These are phyloP conservation scores for Plenodomus lindquistii DNA, from an alignment of 2,329 filamentous ascomycete species.

Conservation along the genomic window DNA sequence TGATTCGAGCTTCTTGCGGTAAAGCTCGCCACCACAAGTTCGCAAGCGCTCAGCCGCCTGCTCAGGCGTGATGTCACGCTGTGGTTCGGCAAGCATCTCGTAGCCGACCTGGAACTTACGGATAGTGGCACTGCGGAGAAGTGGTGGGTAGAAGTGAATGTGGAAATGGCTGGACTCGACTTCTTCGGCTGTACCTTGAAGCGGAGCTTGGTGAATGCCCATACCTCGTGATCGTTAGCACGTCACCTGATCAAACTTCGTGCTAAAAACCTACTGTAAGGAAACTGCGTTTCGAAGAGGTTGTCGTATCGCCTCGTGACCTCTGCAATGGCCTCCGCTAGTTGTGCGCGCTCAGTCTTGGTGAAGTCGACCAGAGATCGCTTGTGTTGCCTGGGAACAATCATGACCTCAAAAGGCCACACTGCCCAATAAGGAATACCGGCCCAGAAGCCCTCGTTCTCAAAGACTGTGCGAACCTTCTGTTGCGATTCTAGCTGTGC, in stretches of 20 bases:
- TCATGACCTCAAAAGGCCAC: constrained; percentile 96
- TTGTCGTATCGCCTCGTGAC: constrained; percentile 94
- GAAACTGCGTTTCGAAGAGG: constrained; percentile 93
- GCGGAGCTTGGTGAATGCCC: constrained; percentile 91
- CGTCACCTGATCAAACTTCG: neutral
- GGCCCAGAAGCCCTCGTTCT: constrained; percentile 82
- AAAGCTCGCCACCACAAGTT: constrained; percentile 78
- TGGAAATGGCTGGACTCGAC: constrained; percentile 89
- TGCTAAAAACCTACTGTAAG: constrained; percentile 70
- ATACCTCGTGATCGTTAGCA: constrained; percentile 61
- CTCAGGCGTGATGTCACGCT: constrained; percentile 96
- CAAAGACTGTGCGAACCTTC: constrained; percentile 81
- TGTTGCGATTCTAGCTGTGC: constrained; percentile 80
- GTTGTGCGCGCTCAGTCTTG: constrained; percentile 67
- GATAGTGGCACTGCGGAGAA: constrained; percentile 89
- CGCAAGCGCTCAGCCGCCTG: constrained; percentile 82
- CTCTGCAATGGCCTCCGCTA: constrained; percentile 85
- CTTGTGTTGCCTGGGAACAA: constrained; percentile 82
- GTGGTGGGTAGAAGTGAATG: constrained; percentile 95
- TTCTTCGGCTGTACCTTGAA: constrained; percentile 80
- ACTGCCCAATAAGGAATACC: constrained; percentile 97
- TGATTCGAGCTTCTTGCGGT: constrained; percentile 63
- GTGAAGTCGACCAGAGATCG: constrained; percentile 82
- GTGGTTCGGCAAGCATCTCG: constrained; percentile 96
- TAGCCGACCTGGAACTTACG: constrained; percentile 97